A percentile compares a stretch with the other conserved stretches of the same genome.
These are phyloP conservation scores for Neurospora hispaniola DNA, from an alignment of 495 filamentous ascomycete genomes.

Conservation along the genomic window DNA sequence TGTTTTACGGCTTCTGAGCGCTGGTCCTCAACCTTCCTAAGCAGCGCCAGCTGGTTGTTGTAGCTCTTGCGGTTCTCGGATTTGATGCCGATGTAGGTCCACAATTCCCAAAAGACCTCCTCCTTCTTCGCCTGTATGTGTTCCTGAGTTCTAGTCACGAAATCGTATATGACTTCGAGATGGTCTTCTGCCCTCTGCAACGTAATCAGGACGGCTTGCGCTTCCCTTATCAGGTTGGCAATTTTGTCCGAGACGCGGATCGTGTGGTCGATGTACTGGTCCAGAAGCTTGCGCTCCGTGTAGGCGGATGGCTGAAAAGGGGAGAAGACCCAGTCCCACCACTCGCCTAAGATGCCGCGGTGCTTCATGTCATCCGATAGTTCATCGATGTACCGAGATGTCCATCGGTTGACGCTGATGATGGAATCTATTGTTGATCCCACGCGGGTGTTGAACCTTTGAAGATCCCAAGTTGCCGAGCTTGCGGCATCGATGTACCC, in stretches of 20 bases:
- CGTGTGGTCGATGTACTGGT: constrained; percentile 57
- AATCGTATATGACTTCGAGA: constrained; percentile 51
- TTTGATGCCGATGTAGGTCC: constrained; percentile 63
- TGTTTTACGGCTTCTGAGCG: constrained; percentile 48
- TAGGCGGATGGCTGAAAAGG: constrained; percentile 47
- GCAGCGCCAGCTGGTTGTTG: constrained; percentile 44
- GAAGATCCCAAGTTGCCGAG: constrained; percentile 45
- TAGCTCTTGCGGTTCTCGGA: constrained; percentile 41
- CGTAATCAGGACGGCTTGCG: constrained; percentile 46
- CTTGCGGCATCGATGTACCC: constrained; percentile 53
- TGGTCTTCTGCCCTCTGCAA: constrained; percentile 52
- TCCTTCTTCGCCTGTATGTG: constrained; percentile 38
- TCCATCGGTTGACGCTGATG: constrained; percentile 49
- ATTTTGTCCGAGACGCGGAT: constrained; percentile 55
- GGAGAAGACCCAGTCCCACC: constrained; percentile 32
- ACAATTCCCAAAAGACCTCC: constrained; percentile 53
- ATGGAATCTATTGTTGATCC: constrained; percentile 59
- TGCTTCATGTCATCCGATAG: constrained; percentile 38
- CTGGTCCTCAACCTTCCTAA: constrained; percentile 48
- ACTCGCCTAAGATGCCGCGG: constrained; percentile 29
- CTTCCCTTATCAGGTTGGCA: constrained; percentile 48
- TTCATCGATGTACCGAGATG: constrained; percentile 52
- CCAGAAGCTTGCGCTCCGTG: constrained; percentile 41
- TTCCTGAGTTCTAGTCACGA: constrained; percentile 45
- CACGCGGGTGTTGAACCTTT: constrained; percentile 57